Evolutionary conservation across 768 basidiomycete genomes (phyloP).

Genomic region (Lactarius hengduanensis): DNA sequence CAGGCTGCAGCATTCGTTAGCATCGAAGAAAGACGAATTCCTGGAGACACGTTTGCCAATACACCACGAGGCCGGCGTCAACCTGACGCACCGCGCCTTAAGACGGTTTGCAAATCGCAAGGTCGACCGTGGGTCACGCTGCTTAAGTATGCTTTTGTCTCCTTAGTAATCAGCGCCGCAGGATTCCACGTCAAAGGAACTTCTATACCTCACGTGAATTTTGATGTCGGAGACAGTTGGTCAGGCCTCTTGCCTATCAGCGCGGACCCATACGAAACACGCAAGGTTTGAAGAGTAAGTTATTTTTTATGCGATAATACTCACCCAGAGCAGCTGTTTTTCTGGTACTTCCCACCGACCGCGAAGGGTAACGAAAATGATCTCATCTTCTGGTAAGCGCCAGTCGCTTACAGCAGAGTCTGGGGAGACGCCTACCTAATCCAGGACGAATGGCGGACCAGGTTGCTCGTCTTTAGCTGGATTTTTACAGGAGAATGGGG

Average conservation of each 20-base stretch:
- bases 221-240: constrained; percentile 28
- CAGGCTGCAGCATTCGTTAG: neutral
- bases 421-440: neutral
- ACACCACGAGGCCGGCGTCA: neutral
- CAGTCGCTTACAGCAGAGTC: neutral
- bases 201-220: constrained; percentile 24
- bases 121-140: constrained; percentile 11
- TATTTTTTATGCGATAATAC: neutral
- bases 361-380: constrained; percentile 23
- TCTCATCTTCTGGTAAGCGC: constrained; percentile 27
- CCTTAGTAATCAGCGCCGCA: neutral
- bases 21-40: neutral
- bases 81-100: neutral
- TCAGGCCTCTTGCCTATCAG: constrained; percentile 28
- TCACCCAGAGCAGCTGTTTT: constrained; percentile 21
- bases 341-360: constrained; percentile 28
- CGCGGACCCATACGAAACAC: constrained; percentile 21
- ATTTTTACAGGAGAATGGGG: constrained; percentile 29
- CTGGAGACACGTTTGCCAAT: neutral
- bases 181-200: constrained; percentile 23
- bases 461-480: constrained; percentile 28
- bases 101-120: constrained; percentile 14
- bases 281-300: constrained; percentile 17
- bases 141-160: neutral
- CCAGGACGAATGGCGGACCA: constrained; percentile 29